phyloP scores from a whole-genome alignment of 1,139 yeast genomes.

The Kurtzmaniella quercitrusa region DNA sequence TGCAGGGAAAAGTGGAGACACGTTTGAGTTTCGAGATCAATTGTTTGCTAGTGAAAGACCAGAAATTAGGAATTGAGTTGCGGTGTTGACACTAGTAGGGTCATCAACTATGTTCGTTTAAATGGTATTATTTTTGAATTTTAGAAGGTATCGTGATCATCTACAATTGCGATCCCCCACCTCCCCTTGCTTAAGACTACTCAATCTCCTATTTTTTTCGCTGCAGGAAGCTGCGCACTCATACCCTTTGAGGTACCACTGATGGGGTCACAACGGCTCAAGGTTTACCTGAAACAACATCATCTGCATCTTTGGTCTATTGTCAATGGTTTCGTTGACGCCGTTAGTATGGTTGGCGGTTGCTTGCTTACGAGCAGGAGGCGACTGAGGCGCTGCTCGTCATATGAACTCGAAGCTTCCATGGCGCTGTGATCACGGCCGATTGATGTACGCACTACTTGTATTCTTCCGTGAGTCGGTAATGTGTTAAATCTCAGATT shows the following conservation, averaged over 20 bases:
- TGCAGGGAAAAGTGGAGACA: background rate
- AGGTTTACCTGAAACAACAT: background rate
- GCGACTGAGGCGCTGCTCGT: too few relatives aligned
- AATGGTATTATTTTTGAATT: too few relatives aligned
- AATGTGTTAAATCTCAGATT: too few relatives aligned
- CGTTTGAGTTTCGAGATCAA: background rate
- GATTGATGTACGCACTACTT: too few relatives aligned
- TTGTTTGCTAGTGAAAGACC: background rate
- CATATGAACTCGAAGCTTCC: too few relatives aligned
- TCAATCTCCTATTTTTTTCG: background rate
- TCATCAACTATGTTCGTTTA: too few relatives aligned
- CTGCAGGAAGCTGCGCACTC: constrained; percentile 1
- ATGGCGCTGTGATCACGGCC: too few relatives aligned
- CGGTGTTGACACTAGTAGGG: background rate
- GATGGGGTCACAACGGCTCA: background rate
- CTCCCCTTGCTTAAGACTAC: background rate
- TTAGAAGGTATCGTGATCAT: too few relatives aligned
- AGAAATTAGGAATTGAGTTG: background rate
- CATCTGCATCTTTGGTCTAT: background rate
- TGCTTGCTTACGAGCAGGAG: background rate
- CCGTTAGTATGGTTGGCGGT: background rate
- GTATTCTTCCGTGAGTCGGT: too few relatives aligned
- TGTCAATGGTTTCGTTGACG: background rate
- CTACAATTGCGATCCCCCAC: background rate
- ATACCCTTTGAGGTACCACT: background rate